phyloP scores from a whole-genome alignment of 1,284 basidiomycete species.

The Agaricales sp. region DNA sequence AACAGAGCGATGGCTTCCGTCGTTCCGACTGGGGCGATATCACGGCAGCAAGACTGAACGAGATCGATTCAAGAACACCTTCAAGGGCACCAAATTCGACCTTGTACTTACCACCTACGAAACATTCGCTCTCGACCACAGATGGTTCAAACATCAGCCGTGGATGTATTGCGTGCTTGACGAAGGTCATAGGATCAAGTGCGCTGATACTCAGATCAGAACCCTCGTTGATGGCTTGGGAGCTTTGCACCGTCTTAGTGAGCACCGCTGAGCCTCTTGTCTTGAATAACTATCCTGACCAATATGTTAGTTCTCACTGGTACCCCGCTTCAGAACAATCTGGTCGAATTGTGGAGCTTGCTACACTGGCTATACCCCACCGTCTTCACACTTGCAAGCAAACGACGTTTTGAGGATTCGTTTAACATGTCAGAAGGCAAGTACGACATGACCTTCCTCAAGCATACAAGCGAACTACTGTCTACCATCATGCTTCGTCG shows the following conservation, averaged over 20 bases:
- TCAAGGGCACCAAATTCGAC: conserved; percentile 29
- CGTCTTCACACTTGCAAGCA: conserved; percentile 38
- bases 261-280: not conserved
- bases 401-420: conserved; percentile 36
- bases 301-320: conserved; percentile 52
- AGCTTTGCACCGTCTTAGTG: conserved; percentile 41
- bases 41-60: conserved; percentile 41
- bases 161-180: conserved; percentile 52
- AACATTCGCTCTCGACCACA: conserved; percentile 32
- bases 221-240: conserved; percentile 34
- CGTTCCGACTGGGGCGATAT: conserved; percentile 35
- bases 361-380: conserved; percentile 45
- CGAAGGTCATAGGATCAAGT: conserved; percentile 56
- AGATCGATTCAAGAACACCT: conserved; percentile 27
- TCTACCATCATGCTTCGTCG: conserved; percentile 47
- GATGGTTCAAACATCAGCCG: conserved; percentile 44
- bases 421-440: conserved; percentile 40
- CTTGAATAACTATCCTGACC: not conserved
- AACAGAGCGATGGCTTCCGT: conserved; percentile 43
- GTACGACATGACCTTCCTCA: conserved; percentile 39
- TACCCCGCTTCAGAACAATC: conserved; percentile 55
- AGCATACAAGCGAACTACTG: conserved; percentile 35
- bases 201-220: conserved; percentile 34
- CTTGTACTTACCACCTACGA: conserved; percentile 54
- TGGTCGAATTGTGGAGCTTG: conserved; percentile 47